Percentiles rank a stretch among this genome's conserved stretches.
These are phyloP conservation scores for Trichoderma sp. DNA, from an alignment of 2,329 filamentous ascomycete species.

Conservation along the genomic window DNA sequence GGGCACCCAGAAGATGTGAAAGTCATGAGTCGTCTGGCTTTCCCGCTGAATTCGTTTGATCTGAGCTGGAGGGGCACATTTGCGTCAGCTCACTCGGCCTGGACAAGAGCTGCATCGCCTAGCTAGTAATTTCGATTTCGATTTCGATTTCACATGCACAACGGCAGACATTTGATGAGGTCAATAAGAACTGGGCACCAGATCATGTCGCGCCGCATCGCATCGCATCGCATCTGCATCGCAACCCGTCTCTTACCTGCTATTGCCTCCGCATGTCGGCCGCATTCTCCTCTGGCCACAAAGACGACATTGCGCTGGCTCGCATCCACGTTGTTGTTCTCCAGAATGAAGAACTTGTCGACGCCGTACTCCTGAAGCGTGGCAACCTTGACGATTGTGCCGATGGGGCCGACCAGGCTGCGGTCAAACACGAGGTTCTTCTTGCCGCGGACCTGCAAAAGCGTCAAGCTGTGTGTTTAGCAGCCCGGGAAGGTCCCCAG, in stretches of 20 bases:
- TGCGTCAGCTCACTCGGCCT: slow-evolving; percentile 8
- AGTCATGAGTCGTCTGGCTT: slow-evolving; percentile 88
- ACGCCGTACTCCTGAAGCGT: slow-evolving; percentile 96
- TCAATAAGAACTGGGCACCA: not conserved
- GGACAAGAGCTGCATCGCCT: not conserved
- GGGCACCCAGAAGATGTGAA: slow-evolving; percentile 94
- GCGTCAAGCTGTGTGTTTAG: slow-evolving; percentile 21
- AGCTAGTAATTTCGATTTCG: not conserved
- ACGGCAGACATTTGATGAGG: not conserved
- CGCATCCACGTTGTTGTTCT: slow-evolving; percentile 92
- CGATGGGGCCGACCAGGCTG: slow-evolving; percentile 82
- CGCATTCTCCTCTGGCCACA: slow-evolving; percentile 84
- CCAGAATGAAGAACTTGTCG: slow-evolving; percentile 94
- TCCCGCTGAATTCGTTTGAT: slow-evolving; percentile 86
- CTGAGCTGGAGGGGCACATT: slow-evolving; percentile 59
- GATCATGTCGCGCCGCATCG: not conserved
- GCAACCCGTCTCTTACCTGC: slow-evolving; percentile 62
- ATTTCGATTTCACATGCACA: not conserved
- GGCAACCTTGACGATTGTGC: slow-evolving; percentile 90
- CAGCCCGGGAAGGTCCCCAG: slow-evolving; percentile 6
- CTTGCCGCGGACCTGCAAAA: slow-evolving; percentile 83
- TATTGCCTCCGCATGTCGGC: slow-evolving; percentile 77
- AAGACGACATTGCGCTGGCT: slow-evolving; percentile 95
- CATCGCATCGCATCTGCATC: not conserved
- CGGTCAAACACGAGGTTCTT: slow-evolving; percentile 96